Evolutionary conservation across 768 basidiomycete species (phyloP), one percentile per base, ranked within the genome.

Genomic region (Pleurotus tuber-regium): DNA sequence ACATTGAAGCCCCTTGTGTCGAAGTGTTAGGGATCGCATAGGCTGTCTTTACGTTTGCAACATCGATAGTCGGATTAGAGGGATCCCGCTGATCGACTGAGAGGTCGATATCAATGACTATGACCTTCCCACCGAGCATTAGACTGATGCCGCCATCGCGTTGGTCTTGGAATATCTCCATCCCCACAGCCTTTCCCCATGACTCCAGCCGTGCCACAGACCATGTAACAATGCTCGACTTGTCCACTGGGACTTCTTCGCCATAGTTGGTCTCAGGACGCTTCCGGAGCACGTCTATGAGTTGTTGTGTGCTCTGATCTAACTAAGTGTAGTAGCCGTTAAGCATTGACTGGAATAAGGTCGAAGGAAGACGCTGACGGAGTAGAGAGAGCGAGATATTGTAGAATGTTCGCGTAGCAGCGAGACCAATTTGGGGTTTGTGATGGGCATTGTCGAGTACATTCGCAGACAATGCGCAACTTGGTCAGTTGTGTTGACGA

Each of bases 81-180:
- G 70, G 62, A 39, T 75, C 63, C 9, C 63, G 61, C 19, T 65
- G 69, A 53, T 78, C 69, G 52, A 84, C 64, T 11, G 70, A 61
- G 55, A 92, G 78, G 57, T 88, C 84, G 53, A 90, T 75, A 62
- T 92, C 89, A 49, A 91, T 68, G 28, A 91, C 88, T 8, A 92
- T 70, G n/a, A 89, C 82, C 63, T 89, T 89, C 1, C 89, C 89
- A 3, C 83, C 89, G 30, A 90, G 76, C 16, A 85, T 76, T 31
- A 89, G 68, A 0, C 77, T 83, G 33, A 77, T 69, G 21, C 70
- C 70, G 12, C 76, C 78, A 53, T 75, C 76, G 30, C 73, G 72
- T 40, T 80, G 76, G 55, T 89, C 88, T 54, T 76, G 79, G 70
- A 87, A 91, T 3, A 82, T 73, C 59, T 90, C 86, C 86, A 90